Base-by-base conservation (phyloP, 2,329 filamentous ascomycete species). In the Aureobasidium vineae region DNA sequence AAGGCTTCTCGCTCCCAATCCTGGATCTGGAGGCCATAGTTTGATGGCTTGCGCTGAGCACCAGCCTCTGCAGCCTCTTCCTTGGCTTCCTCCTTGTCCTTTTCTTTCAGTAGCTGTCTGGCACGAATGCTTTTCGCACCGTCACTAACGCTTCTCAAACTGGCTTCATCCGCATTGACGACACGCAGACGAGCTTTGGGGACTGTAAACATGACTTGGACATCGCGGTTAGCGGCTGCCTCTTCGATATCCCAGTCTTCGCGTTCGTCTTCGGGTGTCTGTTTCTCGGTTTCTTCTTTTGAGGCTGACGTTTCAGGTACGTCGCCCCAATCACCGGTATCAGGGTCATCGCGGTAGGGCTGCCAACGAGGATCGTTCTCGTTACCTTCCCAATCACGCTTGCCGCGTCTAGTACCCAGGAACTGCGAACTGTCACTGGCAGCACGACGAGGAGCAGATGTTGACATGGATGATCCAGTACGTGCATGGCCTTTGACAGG, bases 191-290 rank as follows among this genome's bases (percentile, higher is more conserved):
- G 86, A 77, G 94, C 90, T 76, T 89, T 92, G 2, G 95, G 94
- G 68, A 97, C 92, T 0, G 94, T 97, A 77, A 97, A 98, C 86
- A 96, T 95, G 74, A 84, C 79, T 65, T 82, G 81, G n/a, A 83
- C 80, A 5, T 82, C 79, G 5, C 81, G 71, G 26, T 77, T 74
- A 60, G 78, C 77, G 1, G 78, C 80, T 5, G 80, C 81, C 15
- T 77, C 76, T 70, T 83, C 81, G 1, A 83, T 79, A 63, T 83
- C 81, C 81, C 81, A 83, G 54, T 83, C 81, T 8, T 77, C 77
- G 61, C 82, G 80, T 64, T 76, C 74, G 69, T 56, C 66, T 19
- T 56, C 57, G 5, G 33, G 28, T 38, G 28, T 53, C 4, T 26
- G 56, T 13, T 54, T 53, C 5, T 53, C 40, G 13, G 11, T 26